A percentile compares a stretch with the other conserved stretches of the same genome.
Conservation (phyloP, 176 grass and related monocot genomes). For the Carex littledalei region DNA sequence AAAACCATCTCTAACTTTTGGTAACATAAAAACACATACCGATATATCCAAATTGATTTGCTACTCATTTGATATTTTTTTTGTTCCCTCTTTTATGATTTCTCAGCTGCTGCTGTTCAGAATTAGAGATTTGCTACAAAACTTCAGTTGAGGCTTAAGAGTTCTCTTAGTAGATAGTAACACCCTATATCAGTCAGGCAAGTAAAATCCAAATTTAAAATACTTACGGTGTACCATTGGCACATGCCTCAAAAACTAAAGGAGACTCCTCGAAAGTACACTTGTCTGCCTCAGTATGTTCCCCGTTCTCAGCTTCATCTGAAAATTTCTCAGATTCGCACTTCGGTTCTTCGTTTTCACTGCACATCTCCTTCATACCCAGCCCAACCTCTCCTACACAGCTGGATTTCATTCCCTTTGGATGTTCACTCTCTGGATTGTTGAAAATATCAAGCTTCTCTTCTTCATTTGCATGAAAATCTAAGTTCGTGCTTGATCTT, state of each 20-base stretch:
- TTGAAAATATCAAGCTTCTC: slow-evolving; percentile 14
- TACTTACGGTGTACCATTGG: slow-evolving; percentile 22
- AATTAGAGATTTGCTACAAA: not conserved
- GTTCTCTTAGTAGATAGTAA: not conserved
- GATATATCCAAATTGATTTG: not conserved
- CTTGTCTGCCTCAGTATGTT: slow-evolving; percentile 22
- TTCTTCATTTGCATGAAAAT: slow-evolving; percentile 17
- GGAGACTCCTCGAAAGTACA: not conserved
- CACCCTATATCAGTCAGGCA: not conserved
- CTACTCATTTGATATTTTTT: not conserved
- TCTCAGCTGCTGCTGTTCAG: not conserved
- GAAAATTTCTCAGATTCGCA: slow-evolving; percentile 11
- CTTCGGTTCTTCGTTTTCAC: slow-evolving; percentile 13
- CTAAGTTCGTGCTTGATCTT: not conserved
- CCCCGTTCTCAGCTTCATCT: not conserved
- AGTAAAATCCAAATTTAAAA: not conserved
- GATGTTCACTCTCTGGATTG: slow-evolving; percentile 3
- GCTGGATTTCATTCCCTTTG: not conserved
- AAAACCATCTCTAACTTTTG: not conserved
- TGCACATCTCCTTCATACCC: slow-evolving; percentile 1
- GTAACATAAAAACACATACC: not conserved
- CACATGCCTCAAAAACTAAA: slow-evolving; percentile 5
- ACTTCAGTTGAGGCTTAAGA: not conserved
- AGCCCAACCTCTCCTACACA: not conserved
- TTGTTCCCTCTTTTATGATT: not conserved